Evolutionary conservation across 2,329 filamentous ascomycete species (phyloP), one percentile per base, ranked within the genome.

Genomic region (Ophiobolus disseminans): DNA sequence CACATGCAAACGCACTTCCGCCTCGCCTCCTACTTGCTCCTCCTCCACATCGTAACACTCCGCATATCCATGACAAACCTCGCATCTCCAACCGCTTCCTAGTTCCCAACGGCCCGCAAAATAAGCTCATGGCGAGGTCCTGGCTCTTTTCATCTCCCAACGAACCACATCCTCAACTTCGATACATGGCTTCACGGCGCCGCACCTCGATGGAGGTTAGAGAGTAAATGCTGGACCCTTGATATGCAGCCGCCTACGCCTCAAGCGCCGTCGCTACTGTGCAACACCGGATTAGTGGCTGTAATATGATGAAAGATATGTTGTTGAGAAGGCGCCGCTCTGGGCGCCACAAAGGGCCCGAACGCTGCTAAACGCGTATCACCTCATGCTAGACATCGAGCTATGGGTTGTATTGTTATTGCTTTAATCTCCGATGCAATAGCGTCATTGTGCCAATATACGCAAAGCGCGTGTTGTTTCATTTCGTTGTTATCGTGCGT

Each of bases 71-170:
- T 47, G 48, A 51, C 43, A 45, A 26, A 48, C 42, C 28, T 17
- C 37, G 25, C 28, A 17, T n/a, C 34, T n/a, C 22, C 25, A 23
- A 16, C 17, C 14, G 13, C 20, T 37, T 45, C 37, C 35, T 46
- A 28, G 45, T 26, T 28, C 43, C 25, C 40, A 38, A 48, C 57
- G 54, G 46, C 46, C 54, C 53, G 50, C 40, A 53, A 28, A 44
- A 50, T 52, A 57, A 52, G 47, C 48, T 48, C 50, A 41, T 37
- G 42, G n/a, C 43, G 49, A 20, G 26, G n/a, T 47, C 37, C 31
- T 45, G 48, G 47, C 26, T 21, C 30, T 42, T 20, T 38, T 45
- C 50, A 50, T 52, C 31, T 43, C 50, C 32, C 48, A 53, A 47
- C 48, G 41, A 49, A 44, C 23, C n/a, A 26, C 34, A 14, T 42